Evolutionary conservation across 352 stramenopile species (phyloP), one percentile per base, ranked within the genome.

Genomic region (Elongisporangium anandrum): DNA sequence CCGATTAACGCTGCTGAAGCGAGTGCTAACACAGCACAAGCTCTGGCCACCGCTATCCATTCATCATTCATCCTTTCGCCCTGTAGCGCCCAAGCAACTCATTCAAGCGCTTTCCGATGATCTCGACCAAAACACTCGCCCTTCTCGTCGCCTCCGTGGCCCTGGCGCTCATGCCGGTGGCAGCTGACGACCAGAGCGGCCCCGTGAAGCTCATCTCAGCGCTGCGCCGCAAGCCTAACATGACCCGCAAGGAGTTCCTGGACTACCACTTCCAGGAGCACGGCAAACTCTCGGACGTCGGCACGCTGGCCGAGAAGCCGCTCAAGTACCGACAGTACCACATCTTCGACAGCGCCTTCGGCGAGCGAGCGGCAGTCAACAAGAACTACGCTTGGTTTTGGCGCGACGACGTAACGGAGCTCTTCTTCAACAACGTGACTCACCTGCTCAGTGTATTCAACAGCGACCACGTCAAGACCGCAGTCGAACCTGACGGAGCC

Each of bases 301-400:
- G 29, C 16, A 34, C 58, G 8, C n/a, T 39, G 12, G 41, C 54
- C 22, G 15, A 50, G 12, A 58, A 58, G 51, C 58, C 58, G 58
- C 48, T 55, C 58, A 52, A 49, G 38, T 64, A 64, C 51, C 58
- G 58, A 6, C 58, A 64, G 58, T 64, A 64, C 39, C 51, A 64
- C 24, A 54, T 64, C 39, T 64, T 64, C 21, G 52, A 64, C 39
- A 26, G 58, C 23, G 58, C 58, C 2, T 64, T 64, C 20, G 58
- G 58, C 5, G 58, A 52, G 2, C 58, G 51, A 4, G 39, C 39
- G 9, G 3, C 41, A 4, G 13, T 41, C 13, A 63, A 63, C 58
- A 41, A 41, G 21, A 63, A 63, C 50, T 51, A 63, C 51, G 50
- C 51, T 2, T 63, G 58, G 58, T 17, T 63, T 39, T 29, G 58